Evolutionary conservation across 2,329 filamentous ascomycete species (phyloP), one percentile per base, ranked within the genome.

Genomic region (Fusarium siculi): DNA sequence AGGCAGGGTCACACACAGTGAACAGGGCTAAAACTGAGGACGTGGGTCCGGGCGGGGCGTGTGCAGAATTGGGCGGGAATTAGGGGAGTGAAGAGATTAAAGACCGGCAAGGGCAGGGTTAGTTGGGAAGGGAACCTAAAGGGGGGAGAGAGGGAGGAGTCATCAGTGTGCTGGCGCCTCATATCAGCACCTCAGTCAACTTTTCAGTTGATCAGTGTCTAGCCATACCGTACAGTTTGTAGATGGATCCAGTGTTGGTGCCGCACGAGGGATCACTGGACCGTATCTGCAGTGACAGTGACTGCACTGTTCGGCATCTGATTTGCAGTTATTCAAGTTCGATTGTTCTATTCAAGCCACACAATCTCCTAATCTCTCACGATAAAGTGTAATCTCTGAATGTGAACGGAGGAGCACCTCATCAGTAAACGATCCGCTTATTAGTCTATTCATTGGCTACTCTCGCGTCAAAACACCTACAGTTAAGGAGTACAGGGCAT

Each of bases 81-180:
- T 70, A 70, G 66, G 66, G 66, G 66, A 70, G 66, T 69, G 66
- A 69, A 65, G 66, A 69, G 66, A 69, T 69, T 70, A 70, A 69
- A 69, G 46, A 65, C 66, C 28, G 37, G 50, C 40, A 34, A 58
- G 37, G 40, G n/a, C 39, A 58, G 59, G 40, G 19, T 39, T 39
- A 53, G 37, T 11, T 43, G 30, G 49, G 49, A 30, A 61, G 53
- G 62, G 34, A 49, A 50, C 57, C 32, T 57, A 58, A 53, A 57
- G 63, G 63, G 40, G 49, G 32, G 28, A 19, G 46, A 19, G 47
- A 55, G 47, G 28, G 28, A 36, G 37, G 40, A 30, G 34, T 54
- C 47, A 47, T 50, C 42, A 66, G 47, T 32, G 59, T 36, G 34
- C 25, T 47, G 19, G 50, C 25, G 28, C n/a, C 49, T 52, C 49